A percentile compares a stretch with the other conserved stretches of the same genome.
phyloP scores from a whole-genome alignment of 164 flowering plant species.

The Buxus sempervirens region DNA sequence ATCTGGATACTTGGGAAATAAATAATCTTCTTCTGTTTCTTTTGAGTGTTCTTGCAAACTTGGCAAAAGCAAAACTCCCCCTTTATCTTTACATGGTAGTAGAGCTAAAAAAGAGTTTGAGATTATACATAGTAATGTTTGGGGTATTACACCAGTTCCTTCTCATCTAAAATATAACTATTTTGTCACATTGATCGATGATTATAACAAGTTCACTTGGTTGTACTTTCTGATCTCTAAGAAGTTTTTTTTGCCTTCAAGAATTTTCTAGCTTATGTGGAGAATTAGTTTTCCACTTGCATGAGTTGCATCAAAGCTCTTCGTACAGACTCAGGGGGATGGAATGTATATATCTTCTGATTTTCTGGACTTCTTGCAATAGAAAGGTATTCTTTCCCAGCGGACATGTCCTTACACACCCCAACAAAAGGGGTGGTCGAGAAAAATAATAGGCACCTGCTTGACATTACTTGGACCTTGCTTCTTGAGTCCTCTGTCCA shows the following conservation, averaged over 20 bases:
- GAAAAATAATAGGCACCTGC: too few relatives aligned
- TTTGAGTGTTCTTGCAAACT: background rate
- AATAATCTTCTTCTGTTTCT: background rate
- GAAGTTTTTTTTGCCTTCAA: background rate
- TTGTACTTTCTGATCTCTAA: background rate
- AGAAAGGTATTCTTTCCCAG: background rate
- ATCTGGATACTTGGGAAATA: too few relatives aligned
- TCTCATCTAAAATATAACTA: slow-evolving; percentile 1
- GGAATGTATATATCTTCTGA: background rate
- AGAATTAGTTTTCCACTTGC: background rate
- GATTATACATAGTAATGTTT: background rate
- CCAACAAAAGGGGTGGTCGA: background rate
- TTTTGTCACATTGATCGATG: slow-evolving; percentile 5
- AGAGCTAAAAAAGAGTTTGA: background rate
- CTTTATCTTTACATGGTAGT: background rate
- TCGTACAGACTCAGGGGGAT: background rate
- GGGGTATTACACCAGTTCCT: background rate
- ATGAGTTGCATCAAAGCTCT: background rate
- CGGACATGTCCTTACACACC: slow-evolving; percentile 5
- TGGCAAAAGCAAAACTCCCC: background rate
- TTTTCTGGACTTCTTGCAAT: background rate
- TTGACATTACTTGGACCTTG: too few relatives aligned
- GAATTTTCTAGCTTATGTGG: background rate
- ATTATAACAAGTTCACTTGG: background rate
- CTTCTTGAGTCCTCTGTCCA: too few relatives aligned